phyloP scores from a whole-genome alignment of 495 filamentous ascomycete species.

The Penicillium mononematosum region DNA sequence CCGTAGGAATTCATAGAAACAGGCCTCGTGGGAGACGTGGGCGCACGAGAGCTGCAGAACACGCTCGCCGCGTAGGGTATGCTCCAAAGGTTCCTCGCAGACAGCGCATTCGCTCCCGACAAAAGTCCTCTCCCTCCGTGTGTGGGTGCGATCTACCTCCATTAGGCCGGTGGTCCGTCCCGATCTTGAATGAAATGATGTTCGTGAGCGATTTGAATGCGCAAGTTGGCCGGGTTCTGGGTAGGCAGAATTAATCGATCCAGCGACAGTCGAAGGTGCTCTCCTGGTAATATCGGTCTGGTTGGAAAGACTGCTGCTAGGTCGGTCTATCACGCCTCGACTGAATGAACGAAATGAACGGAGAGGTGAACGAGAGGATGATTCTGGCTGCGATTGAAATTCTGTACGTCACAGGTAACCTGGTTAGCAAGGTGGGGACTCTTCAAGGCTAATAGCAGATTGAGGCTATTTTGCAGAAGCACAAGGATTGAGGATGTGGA shows the following conservation, averaged over 20 bases:
- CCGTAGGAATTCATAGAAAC: slow-evolving; percentile 98
- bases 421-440: slow-evolving; percentile 27
- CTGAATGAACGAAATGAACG: slow-evolving; percentile 36
- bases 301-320: slow-evolving; percentile 31
- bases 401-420: slow-evolving; percentile 27
- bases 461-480: slow-evolving; percentile 14
- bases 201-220: slow-evolving; percentile 39
- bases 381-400: slow-evolving; percentile 33
- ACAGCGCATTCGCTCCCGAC: slow-evolving; percentile 93
- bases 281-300: slow-evolving; percentile 29
- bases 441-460: slow-evolving; percentile 11
- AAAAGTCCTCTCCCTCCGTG: slow-evolving; percentile 89
- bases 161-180: slow-evolving; percentile 69
- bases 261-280: slow-evolving; percentile 29
- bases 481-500: neutral
- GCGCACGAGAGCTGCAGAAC: slow-evolving; percentile 94
- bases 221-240: slow-evolving; percentile 18
- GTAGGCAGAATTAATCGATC: slow-evolving; percentile 23
- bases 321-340: slow-evolving; percentile 30
- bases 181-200: slow-evolving; percentile 50
- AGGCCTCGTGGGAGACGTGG: slow-evolving; percentile 96
- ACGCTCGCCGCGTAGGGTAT: slow-evolving; percentile 91
- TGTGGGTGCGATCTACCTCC: slow-evolving; percentile 75
- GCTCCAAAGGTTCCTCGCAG: slow-evolving; percentile 95
- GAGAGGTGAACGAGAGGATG: slow-evolving; percentile 37